Conservation (phyloP, 2,329 filamentous ascomycete species). For the Metarhizium sp. region DNA sequence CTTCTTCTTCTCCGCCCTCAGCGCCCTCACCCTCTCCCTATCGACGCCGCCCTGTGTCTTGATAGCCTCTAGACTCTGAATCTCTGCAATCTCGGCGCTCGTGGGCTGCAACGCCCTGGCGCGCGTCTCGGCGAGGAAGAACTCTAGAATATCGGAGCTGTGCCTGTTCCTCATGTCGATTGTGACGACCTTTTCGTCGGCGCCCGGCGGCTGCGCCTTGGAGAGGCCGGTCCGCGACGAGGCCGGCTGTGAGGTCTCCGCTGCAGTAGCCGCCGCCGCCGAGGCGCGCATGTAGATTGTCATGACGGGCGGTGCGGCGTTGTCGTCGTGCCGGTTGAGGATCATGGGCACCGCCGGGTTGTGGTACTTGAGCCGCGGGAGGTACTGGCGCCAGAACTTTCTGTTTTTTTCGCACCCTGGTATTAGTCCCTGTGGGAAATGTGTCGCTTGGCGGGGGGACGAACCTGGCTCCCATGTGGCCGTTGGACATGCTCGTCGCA, state of each 20-base stretch:
- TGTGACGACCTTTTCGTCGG: constrained; percentile 39
- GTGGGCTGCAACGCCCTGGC: constrained; percentile 49
- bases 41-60: constrained; percentile 42
- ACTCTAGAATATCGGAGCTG: constrained; percentile 52
- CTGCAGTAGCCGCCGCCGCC: constrained; percentile 11
- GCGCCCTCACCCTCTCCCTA: constrained; percentile 40
- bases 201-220: constrained; percentile 37
- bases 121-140: constrained; percentile 53
- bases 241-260: constrained; percentile 27
- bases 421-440: neutral
- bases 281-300: constrained; percentile 52
- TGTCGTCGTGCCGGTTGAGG: constrained; percentile 57
- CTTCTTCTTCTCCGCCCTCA: constrained; percentile 47
- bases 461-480: constrained; percentile 67
- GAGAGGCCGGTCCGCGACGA: constrained; percentile 39
- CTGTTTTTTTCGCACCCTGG: constrained; percentile 31
- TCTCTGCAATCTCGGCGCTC: constrained; percentile 47
- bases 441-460: constrained; percentile 9
- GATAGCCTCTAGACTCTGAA: constrained; percentile 48
- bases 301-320: constrained; percentile 48
- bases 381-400: constrained; percentile 78
- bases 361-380: constrained; percentile 86
- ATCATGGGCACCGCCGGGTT: constrained; percentile 82
- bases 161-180: constrained; percentile 56
- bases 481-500: constrained; percentile 48